Evolutionary conservation across 106 monocot species (phyloP), one percentile per base, ranked within the genome.

Genomic region (Gastrodia elata): DNA sequence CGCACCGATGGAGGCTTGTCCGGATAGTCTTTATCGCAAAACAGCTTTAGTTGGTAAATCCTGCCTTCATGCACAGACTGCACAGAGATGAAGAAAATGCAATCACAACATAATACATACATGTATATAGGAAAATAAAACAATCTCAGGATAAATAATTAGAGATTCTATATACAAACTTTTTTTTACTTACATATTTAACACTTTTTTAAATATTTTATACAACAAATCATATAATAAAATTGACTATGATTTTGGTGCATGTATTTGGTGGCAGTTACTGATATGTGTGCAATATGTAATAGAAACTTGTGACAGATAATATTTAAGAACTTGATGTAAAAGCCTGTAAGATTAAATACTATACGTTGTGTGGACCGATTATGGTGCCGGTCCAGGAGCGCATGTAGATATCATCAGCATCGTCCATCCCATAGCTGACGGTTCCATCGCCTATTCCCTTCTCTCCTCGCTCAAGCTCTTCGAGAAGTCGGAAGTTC

Each of bases 391-490:
- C 77, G 8, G 77, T 78, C 77, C 77, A 78, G 33, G 77, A 78
- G 11, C 77, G 71, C 77, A 78, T 78, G 71, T 78, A 78, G 33
- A 78, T 78, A 64, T 78, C 77, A 78, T 78, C 77, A 22, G 71
- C 77, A 78, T 78, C 77, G 44, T 78, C 77, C 77, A 78, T 78
- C 7, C 77, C 77, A 70, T 78, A 78, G 39, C 77, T 78, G 5
- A 78, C 77, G 25, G 77, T 78, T 22, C 77, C 77, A 64, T 78
- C 77, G 7, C 77, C 77, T 46, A 78, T 78, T 61, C 77, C 77
- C 39, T 78, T 78, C 64, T 78, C 77, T 72, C 77, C 77, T 78
- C 77, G 57, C 70, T 78, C 77, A 44, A 78, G 77, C 71, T 78
- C 77, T 72, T 78, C 77, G 34, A 78, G 71, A 61, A 78, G 72